Percentiles rank a stretch among this genome's conserved stretches.
Conservation (phyloP, 2,329 filamentous ascomycete species). For the Diaporthe australafricana region DNA sequence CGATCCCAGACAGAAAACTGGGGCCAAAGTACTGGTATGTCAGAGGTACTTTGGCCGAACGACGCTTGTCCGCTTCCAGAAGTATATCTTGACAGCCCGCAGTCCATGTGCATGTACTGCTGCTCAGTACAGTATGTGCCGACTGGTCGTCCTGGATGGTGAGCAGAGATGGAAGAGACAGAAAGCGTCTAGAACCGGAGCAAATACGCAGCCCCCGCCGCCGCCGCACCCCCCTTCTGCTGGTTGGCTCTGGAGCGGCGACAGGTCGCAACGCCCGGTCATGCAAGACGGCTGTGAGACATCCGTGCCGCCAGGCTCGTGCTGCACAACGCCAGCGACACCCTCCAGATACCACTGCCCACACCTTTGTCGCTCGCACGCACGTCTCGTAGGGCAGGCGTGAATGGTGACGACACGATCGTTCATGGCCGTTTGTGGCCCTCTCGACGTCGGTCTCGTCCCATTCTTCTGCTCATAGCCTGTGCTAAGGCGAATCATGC, state of each 20-base stretch:
- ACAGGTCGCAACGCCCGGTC: slow-evolving; percentile 27
- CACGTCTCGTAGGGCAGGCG: background rate
- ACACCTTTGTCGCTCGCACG: background rate
- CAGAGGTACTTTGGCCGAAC: slow-evolving; percentile 27
- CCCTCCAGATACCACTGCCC: background rate
- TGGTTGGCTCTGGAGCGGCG: slow-evolving; percentile 9
- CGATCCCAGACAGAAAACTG: slow-evolving; percentile 33
- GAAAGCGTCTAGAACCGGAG: slow-evolving; percentile 4
- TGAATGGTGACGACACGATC: background rate
- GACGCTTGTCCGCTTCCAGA: slow-evolving; percentile 33
- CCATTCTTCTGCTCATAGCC: background rate
- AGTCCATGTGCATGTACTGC: background rate
- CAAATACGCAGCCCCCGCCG: background rate
- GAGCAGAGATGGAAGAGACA: background rate
- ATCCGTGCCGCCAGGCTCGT: slow-evolving; percentile 27
- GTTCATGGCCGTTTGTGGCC: background rate
- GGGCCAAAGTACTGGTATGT: slow-evolving; percentile 31
- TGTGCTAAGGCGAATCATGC: background rate
- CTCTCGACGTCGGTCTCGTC: background rate
- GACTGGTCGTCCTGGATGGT: background rate
- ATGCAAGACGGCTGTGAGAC: slow-evolving; percentile 28
- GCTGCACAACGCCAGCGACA: slow-evolving; percentile 17
- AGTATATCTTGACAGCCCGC: slow-evolving; percentile 24
- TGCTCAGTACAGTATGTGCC: background rate
- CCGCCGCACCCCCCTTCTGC: too few species aligned